A percentile compares a stretch with the other conserved stretches of the same genome.
Conservation (phyloP, 1,284 basidiomycete species). For the Nidula niveotomentosa region DNA sequence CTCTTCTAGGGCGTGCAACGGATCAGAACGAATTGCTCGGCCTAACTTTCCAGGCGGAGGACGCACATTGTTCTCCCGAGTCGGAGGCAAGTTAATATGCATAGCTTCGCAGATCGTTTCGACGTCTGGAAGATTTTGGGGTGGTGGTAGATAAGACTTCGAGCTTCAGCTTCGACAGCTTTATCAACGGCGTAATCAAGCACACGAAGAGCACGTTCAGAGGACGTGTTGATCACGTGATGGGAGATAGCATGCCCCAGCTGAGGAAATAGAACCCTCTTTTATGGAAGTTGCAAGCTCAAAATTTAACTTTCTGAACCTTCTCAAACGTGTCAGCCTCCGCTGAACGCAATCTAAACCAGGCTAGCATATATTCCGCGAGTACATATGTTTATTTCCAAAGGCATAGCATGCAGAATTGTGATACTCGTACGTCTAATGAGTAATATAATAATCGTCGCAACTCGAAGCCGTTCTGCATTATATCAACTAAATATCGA, state of each 20-base stretch:
- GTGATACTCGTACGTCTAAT: background rate
- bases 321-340: background rate
- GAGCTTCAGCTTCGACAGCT: background rate
- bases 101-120: background rate
- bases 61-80: too few species aligned
- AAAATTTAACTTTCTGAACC: background rate
- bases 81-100: too few species aligned
- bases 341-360: background rate
- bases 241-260: background rate
- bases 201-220: background rate
- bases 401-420: background rate
- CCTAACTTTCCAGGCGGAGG: too few species aligned
- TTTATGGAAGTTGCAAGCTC: background rate
- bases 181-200: background rate
- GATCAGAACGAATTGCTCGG: too few species aligned
- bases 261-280: too few species aligned
- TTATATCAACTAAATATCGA: background rate
- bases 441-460: background rate
- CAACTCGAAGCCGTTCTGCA: background rate
- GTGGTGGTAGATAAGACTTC: background rate
- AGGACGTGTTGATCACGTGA: background rate
- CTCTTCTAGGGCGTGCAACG: too few species aligned
- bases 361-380: background rate
- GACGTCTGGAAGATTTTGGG: background rate
- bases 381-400: background rate